Conservation (phyloP, 2,329 filamentous ascomycete species). For the Peltaster fructicola region DNA sequence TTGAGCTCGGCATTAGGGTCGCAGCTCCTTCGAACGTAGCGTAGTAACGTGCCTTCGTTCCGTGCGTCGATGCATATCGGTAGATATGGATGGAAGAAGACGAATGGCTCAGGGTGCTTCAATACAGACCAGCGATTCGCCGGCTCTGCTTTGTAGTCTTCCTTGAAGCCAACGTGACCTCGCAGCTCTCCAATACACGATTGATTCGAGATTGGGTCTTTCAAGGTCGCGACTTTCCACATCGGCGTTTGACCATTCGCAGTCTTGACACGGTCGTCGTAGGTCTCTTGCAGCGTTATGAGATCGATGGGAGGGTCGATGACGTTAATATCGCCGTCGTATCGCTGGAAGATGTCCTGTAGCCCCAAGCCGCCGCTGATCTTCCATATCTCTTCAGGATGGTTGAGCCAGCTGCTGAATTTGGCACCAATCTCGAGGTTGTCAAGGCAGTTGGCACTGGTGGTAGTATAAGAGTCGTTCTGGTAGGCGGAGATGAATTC, state of each 20-base stretch:
- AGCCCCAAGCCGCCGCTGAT: constrained; percentile 3
- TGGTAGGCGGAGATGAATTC: constrained; percentile 50
- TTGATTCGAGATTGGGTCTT: constrained; percentile 31
- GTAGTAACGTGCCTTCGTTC: constrained; percentile 65
- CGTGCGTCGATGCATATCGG: constrained; percentile 89
- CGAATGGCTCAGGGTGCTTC: constrained; percentile 34
- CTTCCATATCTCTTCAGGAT: constrained; percentile 36
- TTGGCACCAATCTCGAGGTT: constrained; percentile 58
- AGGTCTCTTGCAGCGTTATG: constrained; percentile 33
- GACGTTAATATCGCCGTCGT: constrained; percentile 37
- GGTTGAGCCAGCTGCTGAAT: constrained; percentile 61
- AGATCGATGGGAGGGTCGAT: constrained; percentile 34
- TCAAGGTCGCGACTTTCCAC: constrained; percentile 50
- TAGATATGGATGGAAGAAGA: constrained; percentile 60
- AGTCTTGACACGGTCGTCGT: constrained; percentile 29
- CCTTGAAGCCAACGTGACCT: constrained; percentile 29
- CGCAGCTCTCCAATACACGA: constrained; percentile 56
- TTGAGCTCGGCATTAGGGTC: constrained; percentile 76
- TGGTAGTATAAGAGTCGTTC: constrained; percentile 33
- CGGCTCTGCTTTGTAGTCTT: constrained; percentile 29
- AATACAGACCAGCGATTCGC: constrained; percentile 29
- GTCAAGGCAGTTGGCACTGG: constrained; percentile 60
- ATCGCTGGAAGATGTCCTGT: constrained; percentile 33
- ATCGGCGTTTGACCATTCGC: constrained; percentile 40
- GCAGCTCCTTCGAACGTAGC: constrained; percentile 86